These are phyloP conservation scores for Brassica nigra DNA, from an alignment of 345 rosid species.

Conservation along the genomic window DNA sequence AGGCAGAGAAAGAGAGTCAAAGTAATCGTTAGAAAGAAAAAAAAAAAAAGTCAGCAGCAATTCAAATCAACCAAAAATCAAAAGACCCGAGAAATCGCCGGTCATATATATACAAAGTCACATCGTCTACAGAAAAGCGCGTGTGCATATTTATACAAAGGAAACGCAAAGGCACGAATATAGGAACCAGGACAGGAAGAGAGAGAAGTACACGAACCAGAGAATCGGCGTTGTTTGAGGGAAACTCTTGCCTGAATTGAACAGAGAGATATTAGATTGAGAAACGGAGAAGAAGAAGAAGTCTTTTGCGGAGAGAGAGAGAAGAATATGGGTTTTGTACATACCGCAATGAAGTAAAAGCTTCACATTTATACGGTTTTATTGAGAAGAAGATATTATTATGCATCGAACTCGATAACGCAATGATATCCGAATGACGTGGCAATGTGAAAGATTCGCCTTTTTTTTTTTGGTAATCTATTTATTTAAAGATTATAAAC, in stretches of 20 bases:
- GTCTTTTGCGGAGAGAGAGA: background rate
- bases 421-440: constrained; percentile 34
- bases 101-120: background rate
- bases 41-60: background rate
- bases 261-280: background rate
- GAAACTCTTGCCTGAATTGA: constrained; percentile 6
- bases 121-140: background rate
- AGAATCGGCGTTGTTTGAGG: constrained; percentile 15
- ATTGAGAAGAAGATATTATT: background rate
- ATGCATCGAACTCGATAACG: constrained; percentile 24
- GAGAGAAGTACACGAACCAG: constrained; percentile 26
- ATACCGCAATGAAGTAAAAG: background rate
- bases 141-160: background rate
- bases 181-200: background rate
- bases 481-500: background rate
- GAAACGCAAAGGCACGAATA: constrained; percentile 10
- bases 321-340: constrained; percentile 26
- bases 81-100: constrained; percentile 7
- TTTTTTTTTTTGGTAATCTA: constrained; percentile 12
- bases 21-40: background rate
- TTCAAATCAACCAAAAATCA: constrained; percentile 1
- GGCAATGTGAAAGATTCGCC: constrained; percentile 27
- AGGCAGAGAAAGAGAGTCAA: constrained; percentile 22
- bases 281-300: background rate
- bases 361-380: constrained; percentile 1